Percentiles rank a stretch among this genome's conserved stretches.
These are phyloP conservation scores for Podila epicladia DNA, from an alignment of 192 early-diverging fungal species.

Conservation along the genomic window DNA sequence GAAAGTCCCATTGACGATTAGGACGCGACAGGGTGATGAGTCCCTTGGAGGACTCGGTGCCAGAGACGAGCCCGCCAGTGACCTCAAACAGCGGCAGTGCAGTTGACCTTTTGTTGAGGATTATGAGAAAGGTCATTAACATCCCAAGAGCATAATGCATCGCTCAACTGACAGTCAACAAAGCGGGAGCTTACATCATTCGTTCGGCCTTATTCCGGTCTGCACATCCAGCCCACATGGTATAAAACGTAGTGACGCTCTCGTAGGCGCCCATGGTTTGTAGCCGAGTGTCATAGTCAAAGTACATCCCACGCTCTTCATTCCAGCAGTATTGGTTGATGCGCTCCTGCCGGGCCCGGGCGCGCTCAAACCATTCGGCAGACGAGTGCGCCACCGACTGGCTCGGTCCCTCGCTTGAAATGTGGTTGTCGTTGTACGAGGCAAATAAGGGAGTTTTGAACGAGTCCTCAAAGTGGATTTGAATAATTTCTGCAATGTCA, in stretches of 20 bases:
- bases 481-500: slow-evolving; percentile 84
- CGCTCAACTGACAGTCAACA: no score
- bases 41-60: slow-evolving; percentile 92
- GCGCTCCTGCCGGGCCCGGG: slow-evolving; percentile 63
- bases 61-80: slow-evolving; percentile 91
- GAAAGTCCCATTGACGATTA: slow-evolving; percentile 97
- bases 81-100: slow-evolving; percentile 87
- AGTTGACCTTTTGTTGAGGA: slow-evolving; percentile 10
- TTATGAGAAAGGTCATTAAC: not conserved
- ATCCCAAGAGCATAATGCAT: no score
- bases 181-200: slow-evolving; percentile 60
- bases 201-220: slow-evolving; percentile 77
- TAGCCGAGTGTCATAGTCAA: slow-evolving; percentile 89
- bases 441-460: slow-evolving; percentile 52
- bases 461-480: slow-evolving; percentile 62
- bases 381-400: slow-evolving; percentile 55
- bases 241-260: slow-evolving; percentile 90
- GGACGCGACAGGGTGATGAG: slow-evolving; percentile 83
- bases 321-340: slow-evolving; percentile 92
- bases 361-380: slow-evolving; percentile 71
- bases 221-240: slow-evolving; percentile 92
- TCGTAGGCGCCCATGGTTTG: slow-evolving; percentile 80
- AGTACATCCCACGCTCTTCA: slow-evolving; percentile 80
- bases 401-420: not conserved
- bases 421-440: slow-evolving; percentile 13